phyloP scores from a whole-genome alignment of 2,329 filamentous ascomycete genomes.

The Alternaria metachromatica region DNA sequence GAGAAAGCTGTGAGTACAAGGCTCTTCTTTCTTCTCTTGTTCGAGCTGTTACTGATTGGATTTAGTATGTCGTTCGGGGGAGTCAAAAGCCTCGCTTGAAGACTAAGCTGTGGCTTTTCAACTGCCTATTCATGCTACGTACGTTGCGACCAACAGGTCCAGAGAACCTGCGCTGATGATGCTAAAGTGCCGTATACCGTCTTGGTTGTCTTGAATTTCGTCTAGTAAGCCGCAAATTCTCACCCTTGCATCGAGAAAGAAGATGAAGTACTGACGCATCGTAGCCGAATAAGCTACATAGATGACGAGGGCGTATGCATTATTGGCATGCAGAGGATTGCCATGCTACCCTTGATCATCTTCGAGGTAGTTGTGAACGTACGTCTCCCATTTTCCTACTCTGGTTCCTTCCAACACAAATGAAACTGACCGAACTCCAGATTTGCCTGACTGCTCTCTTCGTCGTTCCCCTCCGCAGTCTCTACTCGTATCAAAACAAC shows the following conservation, averaged over 20 bases:
- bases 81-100: constrained; percentile 59
- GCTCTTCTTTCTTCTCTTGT: neutral
- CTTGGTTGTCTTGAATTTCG: constrained; percentile 65
- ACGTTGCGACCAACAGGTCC: constrained; percentile 7
- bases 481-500: constrained; percentile 62
- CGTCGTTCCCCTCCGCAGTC: constrained; percentile 63
- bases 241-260: neutral
- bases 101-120: constrained; percentile 67
- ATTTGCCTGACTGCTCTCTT: constrained; percentile 69
- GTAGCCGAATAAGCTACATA: constrained; percentile 64
- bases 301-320: constrained; percentile 61
- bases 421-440: constrained; percentile 27
- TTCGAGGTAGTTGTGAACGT: constrained; percentile 68
- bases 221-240: constrained; percentile 57
- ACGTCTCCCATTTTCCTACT: constrained; percentile 7
- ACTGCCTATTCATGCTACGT: constrained; percentile 65
- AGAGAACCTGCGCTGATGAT: constrained; percentile 3
- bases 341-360: constrained; percentile 67
- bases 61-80: constrained; percentile 64
- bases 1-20: constrained; percentile 63
- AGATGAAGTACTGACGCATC: neutral
- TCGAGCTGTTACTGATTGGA: neutral
- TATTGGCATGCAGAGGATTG: constrained; percentile 66
- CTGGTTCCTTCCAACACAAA: neutral
- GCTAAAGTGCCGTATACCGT: constrained; percentile 40